Conservation (phyloP, 1,139 yeast species). For the Candida neerlandica region DNA sequence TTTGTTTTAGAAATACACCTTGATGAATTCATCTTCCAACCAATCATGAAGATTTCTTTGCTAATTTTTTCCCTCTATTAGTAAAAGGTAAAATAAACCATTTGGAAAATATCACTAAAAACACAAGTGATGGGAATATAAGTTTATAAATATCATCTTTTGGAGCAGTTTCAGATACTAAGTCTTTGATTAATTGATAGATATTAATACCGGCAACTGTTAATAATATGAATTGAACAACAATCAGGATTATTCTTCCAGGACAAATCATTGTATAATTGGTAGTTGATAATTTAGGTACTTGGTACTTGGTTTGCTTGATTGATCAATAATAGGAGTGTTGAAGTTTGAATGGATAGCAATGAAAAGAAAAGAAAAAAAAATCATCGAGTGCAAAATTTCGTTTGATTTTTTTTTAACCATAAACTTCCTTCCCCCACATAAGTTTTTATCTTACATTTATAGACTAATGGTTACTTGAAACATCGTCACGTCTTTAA, state of each 20-base stretch:
- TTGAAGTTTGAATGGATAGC: too few relatives aligned
- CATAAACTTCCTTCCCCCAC: too few relatives aligned
- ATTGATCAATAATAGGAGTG: too few relatives aligned
- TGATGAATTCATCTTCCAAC: too few relatives aligned
- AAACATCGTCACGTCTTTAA: conserved; percentile 2
- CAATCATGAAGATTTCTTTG: too few relatives aligned
- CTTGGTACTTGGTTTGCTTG: too few relatives aligned
- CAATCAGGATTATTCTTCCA: conserved; percentile 1
- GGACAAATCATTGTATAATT: conserved; percentile 4
- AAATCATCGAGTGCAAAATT: too few relatives aligned
- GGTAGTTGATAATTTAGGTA: not conserved
- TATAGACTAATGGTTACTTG: too few relatives aligned
- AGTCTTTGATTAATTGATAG: not conserved
- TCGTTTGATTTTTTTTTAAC: too few relatives aligned
- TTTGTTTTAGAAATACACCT: too few relatives aligned
- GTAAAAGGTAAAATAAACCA: not conserved
- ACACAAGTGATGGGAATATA: not conserved
- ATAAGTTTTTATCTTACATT: too few relatives aligned
- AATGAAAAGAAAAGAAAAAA: too few relatives aligned
- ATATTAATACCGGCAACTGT: conserved; percentile 1
- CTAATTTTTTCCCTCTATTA: not conserved
- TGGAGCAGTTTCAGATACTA: not conserved
- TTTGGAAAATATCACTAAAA: not conserved
- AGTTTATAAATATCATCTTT: not conserved
- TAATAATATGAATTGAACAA: not conserved